Evolutionary conservation across 2,329 filamentous ascomycete species (phyloP).

Genomic region (Clarireedia sp.): DNA sequence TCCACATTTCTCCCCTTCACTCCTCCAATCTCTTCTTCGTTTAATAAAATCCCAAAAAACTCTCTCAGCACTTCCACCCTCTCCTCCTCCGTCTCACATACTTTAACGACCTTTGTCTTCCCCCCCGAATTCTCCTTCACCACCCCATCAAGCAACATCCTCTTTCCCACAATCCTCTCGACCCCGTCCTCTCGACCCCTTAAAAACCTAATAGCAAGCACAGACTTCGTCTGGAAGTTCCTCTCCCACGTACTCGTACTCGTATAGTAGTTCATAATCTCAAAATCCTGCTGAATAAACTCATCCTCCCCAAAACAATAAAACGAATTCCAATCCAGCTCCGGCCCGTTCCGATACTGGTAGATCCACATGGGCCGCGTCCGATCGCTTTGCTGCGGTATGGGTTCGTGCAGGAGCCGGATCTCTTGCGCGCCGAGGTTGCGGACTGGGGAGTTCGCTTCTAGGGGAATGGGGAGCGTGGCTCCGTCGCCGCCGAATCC

Average conservation of each 20-base stretch:
- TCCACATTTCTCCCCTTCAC: conserved; percentile 38
- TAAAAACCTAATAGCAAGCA: conserved; percentile 52
- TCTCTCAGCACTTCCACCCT: conserved; percentile 42
- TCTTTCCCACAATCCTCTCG: conserved; percentile 41
- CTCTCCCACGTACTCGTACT: conserved; percentile 46
- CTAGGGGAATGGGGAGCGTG: conserved; percentile 48
- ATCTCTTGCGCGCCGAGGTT: conserved; percentile 48
- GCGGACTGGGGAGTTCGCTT: conserved; percentile 28
- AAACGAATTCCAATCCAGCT: conserved; percentile 47
- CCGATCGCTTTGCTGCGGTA: conserved; percentile 37
- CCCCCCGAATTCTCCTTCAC: conserved; percentile 48
- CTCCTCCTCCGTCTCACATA: conserved; percentile 44
- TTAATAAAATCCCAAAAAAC: conserved; percentile 43
- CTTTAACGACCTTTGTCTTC: conserved; percentile 39
- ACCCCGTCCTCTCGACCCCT: conserved; percentile 28
- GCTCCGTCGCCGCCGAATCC: conserved; percentile 57
- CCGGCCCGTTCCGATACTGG: conserved; percentile 43
- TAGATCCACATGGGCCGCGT: conserved; percentile 53
- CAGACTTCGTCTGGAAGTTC: conserved; percentile 48
- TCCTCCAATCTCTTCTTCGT: conserved; percentile 40
- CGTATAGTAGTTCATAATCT: conserved; percentile 50
- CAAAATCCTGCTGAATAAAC: conserved; percentile 54
- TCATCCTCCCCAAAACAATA: conserved; percentile 62
- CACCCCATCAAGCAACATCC: conserved; percentile 42
- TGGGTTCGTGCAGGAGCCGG: conserved; percentile 43